phyloP scores from a whole-genome alignment of 306 rosid genomes.

The Trifolium dubium region DNA sequence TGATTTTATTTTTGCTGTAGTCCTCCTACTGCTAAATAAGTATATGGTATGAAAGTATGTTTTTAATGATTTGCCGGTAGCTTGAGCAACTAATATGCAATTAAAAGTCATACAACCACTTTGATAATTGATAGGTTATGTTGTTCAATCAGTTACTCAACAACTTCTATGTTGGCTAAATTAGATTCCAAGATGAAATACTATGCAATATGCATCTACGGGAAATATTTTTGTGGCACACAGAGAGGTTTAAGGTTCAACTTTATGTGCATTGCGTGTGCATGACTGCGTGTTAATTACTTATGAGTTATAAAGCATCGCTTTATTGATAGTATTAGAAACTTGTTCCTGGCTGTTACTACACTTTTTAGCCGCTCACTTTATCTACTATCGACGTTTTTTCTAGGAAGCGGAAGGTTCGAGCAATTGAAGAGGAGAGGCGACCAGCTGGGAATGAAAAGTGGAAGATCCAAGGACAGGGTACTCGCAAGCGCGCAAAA shows the following conservation, averaged over 20 bases:
- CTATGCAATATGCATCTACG: neutral
- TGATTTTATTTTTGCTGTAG: neutral
- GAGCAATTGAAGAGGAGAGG: conserved; percentile 73
- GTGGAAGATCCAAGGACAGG: conserved; percentile 87
- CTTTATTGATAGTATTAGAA: neutral
- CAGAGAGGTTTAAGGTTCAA: neutral
- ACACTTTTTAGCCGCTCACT: conserved; percentile 2
- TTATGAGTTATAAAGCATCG: neutral
- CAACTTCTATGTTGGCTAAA: neutral
- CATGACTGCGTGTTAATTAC: neutral
- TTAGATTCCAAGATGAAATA: neutral
- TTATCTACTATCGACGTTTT: neutral
- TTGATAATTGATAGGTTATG: neutral
- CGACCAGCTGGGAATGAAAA: conserved; percentile 73
- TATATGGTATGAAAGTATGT: neutral
- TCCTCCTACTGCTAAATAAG: neutral
- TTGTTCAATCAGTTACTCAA: neutral
- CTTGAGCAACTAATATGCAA: neutral
- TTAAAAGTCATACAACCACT: neutral
- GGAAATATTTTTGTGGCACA: neutral
- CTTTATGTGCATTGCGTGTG: neutral
- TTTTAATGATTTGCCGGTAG: neutral
- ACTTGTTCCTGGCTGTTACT: conserved; percentile 4
- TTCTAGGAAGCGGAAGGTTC: conserved; percentile 78
- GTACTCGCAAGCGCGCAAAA: conserved; percentile 69